A percentile compares a stretch with the other conserved stretches of the same genome.
These are phyloP conservation scores for Trifolium dubium DNA, from an alignment of 306 rosid species.

Conservation along the genomic window DNA sequence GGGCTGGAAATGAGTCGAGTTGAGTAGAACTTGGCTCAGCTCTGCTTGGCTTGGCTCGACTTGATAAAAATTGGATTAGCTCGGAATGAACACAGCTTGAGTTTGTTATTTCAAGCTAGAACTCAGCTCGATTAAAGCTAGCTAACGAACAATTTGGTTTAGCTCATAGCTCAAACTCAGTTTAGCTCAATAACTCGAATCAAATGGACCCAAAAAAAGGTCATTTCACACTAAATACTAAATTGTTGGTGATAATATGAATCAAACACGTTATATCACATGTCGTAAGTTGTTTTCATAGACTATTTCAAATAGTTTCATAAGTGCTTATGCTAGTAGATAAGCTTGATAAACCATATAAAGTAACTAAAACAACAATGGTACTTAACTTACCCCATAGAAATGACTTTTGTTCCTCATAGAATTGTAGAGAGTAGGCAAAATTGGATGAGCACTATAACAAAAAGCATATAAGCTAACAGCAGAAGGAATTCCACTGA, in stretches of 20 bases:
- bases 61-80: no score
- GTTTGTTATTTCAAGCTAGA: no score
- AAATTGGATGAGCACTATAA: conserved; percentile 83
- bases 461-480: conserved; percentile 76
- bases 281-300: background rate
- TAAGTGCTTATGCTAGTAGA: background rate
- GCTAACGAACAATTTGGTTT: no score
- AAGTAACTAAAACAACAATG: background rate
- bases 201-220: background rate
- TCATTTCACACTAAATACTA: background rate
- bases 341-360: background rate
- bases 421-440: conserved; percentile 75
- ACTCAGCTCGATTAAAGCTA: no score
- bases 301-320: background rate
- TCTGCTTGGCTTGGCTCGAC: no score
- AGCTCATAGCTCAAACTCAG: no score
- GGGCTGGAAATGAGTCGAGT: no score
- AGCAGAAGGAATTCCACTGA: conserved; percentile 70
- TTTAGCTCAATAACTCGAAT: no score
- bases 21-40: no score
- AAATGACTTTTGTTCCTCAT: conserved; percentile 75
- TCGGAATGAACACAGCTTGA: no score
- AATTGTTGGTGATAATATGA: no score
- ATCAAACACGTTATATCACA: background rate
- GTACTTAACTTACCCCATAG: conserved; percentile 57